These are phyloP conservation scores for Penicillium coffeae DNA, from an alignment of 495 filamentous ascomycete genomes.

Conservation along the genomic window DNA sequence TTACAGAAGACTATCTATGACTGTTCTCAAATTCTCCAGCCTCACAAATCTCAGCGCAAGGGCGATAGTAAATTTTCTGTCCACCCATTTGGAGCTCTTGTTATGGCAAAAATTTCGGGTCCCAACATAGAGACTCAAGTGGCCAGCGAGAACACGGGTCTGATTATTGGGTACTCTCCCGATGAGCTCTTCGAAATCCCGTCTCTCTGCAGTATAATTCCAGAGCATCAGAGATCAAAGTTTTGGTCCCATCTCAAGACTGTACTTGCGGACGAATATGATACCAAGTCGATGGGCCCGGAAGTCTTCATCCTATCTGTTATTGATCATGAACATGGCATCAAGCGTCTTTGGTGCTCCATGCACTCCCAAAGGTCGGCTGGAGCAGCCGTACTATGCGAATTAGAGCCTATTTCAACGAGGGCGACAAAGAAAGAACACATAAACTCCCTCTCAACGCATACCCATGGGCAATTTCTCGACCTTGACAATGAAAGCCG, in stretches of 20 bases:
- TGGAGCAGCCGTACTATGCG: slow-evolving; percentile 67
- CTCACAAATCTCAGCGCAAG: slow-evolving; percentile 3
- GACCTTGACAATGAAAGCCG: too few species aligned
- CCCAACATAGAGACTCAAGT: slow-evolving; percentile 62
- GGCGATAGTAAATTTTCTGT: slow-evolving; percentile 44
- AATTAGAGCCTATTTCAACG: slow-evolving; percentile 72
- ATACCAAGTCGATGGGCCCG: slow-evolving; percentile 64
- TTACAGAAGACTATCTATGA: slow-evolving; percentile 6
- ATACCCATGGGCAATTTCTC: not conserved
- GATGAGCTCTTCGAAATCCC: slow-evolving; percentile 68
- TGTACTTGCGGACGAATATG: slow-evolving; percentile 61
- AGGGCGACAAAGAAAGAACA: slow-evolving; percentile 57
- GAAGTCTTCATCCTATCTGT: slow-evolving; percentile 78
- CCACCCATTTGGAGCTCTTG: slow-evolving; percentile 70
- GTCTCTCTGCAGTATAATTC: slow-evolving; percentile 70
- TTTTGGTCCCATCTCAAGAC: slow-evolving; percentile 75
- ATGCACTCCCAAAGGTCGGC: slow-evolving; percentile 67
- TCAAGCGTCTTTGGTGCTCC: slow-evolving; percentile 75
- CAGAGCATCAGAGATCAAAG: slow-evolving; percentile 67
- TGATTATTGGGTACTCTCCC: slow-evolving; percentile 71
- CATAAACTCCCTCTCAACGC: not conserved
- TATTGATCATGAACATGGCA: slow-evolving; percentile 39
- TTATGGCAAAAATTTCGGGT: slow-evolving; percentile 61
- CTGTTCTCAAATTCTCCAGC: slow-evolving; percentile 8
- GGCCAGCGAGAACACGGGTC: slow-evolving; percentile 76